These are phyloP conservation scores for Hymenoscyphus infarciens DNA, from an alignment of 2,329 filamentous ascomycete species.

Conservation along the genomic window DNA sequence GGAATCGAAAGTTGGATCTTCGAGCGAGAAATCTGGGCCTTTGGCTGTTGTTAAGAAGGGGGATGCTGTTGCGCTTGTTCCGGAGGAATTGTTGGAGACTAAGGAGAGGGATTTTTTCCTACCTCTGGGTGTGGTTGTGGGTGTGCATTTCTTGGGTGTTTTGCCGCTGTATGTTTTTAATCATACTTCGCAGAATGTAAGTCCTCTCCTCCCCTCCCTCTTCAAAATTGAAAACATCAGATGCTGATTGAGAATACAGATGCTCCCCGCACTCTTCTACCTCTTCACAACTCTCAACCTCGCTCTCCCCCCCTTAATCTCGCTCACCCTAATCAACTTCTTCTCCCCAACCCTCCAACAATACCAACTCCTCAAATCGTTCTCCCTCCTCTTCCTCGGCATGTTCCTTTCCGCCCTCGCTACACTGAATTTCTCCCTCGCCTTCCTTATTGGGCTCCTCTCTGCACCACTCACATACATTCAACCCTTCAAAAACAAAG, in stretches of 20 bases:
- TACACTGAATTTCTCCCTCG: conserved; percentile 91
- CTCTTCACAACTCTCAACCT: conserved; percentile 54
- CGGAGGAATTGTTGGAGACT: conserved; percentile 23
- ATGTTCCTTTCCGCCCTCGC: conserved; percentile 90
- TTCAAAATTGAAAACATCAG: neutral
- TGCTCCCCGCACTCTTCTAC: conserved; percentile 56
- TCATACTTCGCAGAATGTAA: conserved; percentile 61
- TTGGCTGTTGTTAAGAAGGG: conserved; percentile 26
- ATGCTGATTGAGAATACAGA: conserved; percentile 39
- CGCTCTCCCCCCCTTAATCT: conserved; percentile 54
- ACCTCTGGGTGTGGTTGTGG: conserved; percentile 69
- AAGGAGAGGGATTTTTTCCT: conserved; percentile 59
- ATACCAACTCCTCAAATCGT: conserved; percentile 76
- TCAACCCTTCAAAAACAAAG: conserved; percentile 43
- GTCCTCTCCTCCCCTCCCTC: conserved; percentile 1
- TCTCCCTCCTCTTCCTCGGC: conserved; percentile 88
- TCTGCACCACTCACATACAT: conserved; percentile 78
- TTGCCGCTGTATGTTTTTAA: conserved; percentile 87
- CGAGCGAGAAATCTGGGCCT: conserved; percentile 35
- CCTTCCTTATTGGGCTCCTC: conserved; percentile 78
- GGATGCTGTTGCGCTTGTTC: conserved; percentile 25
- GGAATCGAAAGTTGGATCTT: conserved; percentile 17
- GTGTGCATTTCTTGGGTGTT: conserved; percentile 71
- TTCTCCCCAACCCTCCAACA: conserved; percentile 62
- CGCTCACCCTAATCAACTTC: conserved; percentile 49